Evolutionary conservation across 768 basidiomycete genomes (phyloP), one percentile per base, ranked within the genome.

Genomic region (Pulveroboletus sp.): DNA sequence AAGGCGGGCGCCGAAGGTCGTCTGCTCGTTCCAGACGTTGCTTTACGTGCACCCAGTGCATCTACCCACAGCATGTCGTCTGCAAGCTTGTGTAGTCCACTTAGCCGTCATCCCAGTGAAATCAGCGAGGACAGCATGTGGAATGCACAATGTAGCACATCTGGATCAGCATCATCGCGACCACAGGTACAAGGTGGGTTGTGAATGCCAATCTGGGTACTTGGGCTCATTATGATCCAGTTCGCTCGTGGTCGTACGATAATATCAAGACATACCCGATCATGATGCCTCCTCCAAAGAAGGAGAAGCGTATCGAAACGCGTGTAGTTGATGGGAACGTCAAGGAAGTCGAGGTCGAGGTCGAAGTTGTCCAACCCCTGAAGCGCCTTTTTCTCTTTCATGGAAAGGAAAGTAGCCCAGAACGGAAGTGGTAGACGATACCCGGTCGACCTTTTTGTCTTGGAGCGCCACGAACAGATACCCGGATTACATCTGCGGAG

Each of bases 201-300:
- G 8, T 6, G 5, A 14, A 3, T 12, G 18, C 39, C 36, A 33
- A 26, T 40, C 31, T 52, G 9, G 10, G 12, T 59, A 18, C 24
- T 35, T 9, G 48, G 27, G 8, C 62, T 55, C 31, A 63, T 36
- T 0, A 7, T 17, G n/a, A 28, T 41, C 37, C 50, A 86, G 85
- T 71, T 11, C 83, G 83, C 27, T 81, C 86, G 3, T 87, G 84
- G 85, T 86, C 85, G 2, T 88, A 87, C 59, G 85, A 86, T 58
- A 83, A 83, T 55, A 65, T 85, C 53, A 77, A 75, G 61, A 85
- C 82, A 3, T 89, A 88, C 57, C 80, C 82, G 14, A 70, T 80
- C 51, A 72, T 67, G 66, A 64, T 64, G 52, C 68, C 77, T 33
- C 79, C 77, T n/a, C 69, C 73, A 39, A 75, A 75, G 69, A 82